Evolutionary conservation across 129 eudicot genomes (phyloP).

Genomic region (Helianthus tuberosus): DNA sequence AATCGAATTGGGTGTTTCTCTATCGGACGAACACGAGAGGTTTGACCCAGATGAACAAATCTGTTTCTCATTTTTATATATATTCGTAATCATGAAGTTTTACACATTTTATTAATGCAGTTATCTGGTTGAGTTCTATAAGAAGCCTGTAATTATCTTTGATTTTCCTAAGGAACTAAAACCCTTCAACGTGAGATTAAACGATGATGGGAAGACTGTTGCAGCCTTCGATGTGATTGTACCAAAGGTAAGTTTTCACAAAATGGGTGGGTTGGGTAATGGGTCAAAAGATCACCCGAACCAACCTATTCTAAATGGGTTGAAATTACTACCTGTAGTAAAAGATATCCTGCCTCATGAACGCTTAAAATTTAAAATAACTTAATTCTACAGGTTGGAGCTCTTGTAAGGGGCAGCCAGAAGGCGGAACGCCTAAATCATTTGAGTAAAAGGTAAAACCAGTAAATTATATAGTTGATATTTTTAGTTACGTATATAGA

Average conservation of each 20-base stretch:
- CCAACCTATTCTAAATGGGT: neutral
- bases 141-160: too few species aligned
- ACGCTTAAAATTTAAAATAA: neutral
- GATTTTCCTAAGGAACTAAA: slow-evolving; percentile 70
- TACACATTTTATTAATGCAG: too few species aligned
- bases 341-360: neutral
- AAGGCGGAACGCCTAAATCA: slow-evolving; percentile 72
- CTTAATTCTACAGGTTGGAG: slow-evolving; percentile 57
- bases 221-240: slow-evolving; percentile 76
- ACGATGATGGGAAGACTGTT: slow-evolving; percentile 82
- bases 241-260: slow-evolving; percentile 58
- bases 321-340: neutral
- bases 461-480: neutral
- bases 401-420: slow-evolving; percentile 83
- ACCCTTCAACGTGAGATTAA: slow-evolving; percentile 69
- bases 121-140: too few species aligned
- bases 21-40: too few species aligned
- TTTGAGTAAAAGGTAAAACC: slow-evolving; percentile 50
- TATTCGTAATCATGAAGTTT: too few species aligned
- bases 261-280: neutral
- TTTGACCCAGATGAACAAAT: too few species aligned
- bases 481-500: too few species aligned
- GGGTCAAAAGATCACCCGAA: neutral
- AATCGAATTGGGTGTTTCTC: too few species aligned
- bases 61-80: too few species aligned